Percentiles rank a stretch among this genome's conserved stretches.
Evolutionary conservation across 2,329 filamentous ascomycete species (phyloP).

Genomic region (Dothistroma pini): DNA sequence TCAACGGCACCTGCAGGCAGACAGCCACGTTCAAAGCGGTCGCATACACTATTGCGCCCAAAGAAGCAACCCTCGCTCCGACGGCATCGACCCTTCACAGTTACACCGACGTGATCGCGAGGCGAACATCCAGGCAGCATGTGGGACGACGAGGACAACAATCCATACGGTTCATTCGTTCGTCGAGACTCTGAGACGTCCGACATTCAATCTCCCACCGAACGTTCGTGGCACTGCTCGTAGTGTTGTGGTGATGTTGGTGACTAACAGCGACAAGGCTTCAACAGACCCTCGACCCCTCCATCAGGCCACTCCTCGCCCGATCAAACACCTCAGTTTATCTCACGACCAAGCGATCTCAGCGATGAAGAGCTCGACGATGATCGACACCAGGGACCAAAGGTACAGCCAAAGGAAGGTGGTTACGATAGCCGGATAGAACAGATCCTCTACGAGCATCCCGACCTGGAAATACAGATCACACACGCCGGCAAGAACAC

Average conservation of each 20-base stretch:
- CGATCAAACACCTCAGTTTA: constrained; percentile 59
- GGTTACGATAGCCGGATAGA: constrained; percentile 95
- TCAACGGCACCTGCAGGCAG: neutral
- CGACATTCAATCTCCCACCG: constrained; percentile 41
- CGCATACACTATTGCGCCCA: neutral
- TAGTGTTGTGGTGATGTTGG: neutral
- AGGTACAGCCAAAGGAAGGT: constrained; percentile 64
- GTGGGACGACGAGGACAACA: constrained; percentile 99
- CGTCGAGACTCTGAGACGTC: constrained; percentile 76
- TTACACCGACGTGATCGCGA: neutral
- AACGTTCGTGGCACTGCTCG: constrained; percentile 24
- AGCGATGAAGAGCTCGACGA: constrained; percentile 58
- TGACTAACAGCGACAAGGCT: constrained; percentile 41
- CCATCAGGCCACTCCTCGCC: constrained; percentile 69
- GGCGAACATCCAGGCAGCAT: constrained; percentile 50
- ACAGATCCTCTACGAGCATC: constrained; percentile 95
- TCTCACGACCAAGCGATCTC: constrained; percentile 51
- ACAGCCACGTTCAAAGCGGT: neutral
- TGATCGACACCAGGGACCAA: constrained; percentile 45
- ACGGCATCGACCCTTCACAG: neutral
- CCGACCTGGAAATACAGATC: constrained; percentile 83
- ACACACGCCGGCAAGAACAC: constrained; percentile 92
- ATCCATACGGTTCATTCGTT: constrained; percentile 93
- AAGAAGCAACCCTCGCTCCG: neutral
- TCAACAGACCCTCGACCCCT: constrained; percentile 59